These are phyloP conservation scores for Cutaneotrichosporon cavernicola DNA, from an alignment of 1,284 basidiomycete genomes.

Conservation along the genomic window DNA sequence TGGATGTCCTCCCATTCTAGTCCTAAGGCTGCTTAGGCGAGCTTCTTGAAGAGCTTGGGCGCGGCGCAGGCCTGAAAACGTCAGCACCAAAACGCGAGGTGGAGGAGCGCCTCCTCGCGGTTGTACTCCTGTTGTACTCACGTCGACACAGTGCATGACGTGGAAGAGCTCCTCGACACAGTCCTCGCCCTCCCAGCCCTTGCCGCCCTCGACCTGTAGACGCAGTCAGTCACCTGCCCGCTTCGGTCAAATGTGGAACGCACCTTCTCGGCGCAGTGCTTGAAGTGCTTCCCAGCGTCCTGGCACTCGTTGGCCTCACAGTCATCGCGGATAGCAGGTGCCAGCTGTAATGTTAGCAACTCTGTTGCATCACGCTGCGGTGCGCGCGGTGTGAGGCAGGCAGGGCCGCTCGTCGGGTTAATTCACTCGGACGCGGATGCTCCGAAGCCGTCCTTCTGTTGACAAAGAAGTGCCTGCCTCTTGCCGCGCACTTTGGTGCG, in stretches of 20 bases:
- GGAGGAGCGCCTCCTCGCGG: neutral
- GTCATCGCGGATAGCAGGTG: conserved; percentile 70
- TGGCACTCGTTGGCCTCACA: conserved; percentile 72
- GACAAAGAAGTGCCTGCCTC: neutral
- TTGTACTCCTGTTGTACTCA: conserved; percentile 52
- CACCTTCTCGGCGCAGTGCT: conserved; percentile 85
- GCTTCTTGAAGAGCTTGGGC: conserved; percentile 71
- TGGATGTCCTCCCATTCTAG: conserved; percentile 16
- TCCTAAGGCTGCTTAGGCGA: conserved; percentile 44
- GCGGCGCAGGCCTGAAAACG: conserved; percentile 65
- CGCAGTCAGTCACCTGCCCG: neutral
- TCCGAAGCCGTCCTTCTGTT: neutral
- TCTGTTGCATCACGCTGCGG: neutral
- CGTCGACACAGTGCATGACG: conserved; percentile 82
- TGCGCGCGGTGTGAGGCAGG: neutral
- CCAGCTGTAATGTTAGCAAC: conserved; percentile 29
- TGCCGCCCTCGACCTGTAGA: conserved; percentile 58
- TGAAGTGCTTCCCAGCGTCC: conserved; percentile 75
- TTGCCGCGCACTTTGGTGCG: neutral
- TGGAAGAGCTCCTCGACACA: conserved; percentile 75
- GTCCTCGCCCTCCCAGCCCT: conserved; percentile 82
- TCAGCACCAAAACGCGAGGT: conserved; percentile 19
- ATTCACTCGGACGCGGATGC: neutral
- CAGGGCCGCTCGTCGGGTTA: neutral
- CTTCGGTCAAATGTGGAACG: neutral